These are phyloP conservation scores for Lachnellula cervina DNA, from an alignment of 2,329 filamentous ascomycete genomes.

Conservation along the genomic window DNA sequence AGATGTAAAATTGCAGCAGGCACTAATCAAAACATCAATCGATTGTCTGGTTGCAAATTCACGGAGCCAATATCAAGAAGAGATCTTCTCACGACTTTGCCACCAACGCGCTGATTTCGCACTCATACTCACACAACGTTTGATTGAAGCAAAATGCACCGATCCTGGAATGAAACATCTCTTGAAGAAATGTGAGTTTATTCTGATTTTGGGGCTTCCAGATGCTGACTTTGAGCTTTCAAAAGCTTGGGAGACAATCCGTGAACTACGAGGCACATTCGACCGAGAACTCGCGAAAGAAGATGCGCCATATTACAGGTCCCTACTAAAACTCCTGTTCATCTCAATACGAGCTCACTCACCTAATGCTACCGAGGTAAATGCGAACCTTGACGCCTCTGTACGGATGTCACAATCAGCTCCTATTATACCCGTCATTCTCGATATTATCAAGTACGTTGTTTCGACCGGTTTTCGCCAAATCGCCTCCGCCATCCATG, in stretches of 20 bases:
- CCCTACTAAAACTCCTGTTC: conserved; percentile 78
- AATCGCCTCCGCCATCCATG: conserved; percentile 76
- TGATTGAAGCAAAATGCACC: conserved; percentile 54
- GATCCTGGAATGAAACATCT: conserved; percentile 49
- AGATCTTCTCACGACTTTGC: conserved; percentile 75
- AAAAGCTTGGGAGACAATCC: conserved; percentile 57
- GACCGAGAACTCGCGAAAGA: conserved; percentile 52
- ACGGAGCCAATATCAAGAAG: conserved; percentile 65
- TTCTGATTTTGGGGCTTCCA: neutral
- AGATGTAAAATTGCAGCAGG: conserved; percentile 23
- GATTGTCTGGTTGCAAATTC: conserved; percentile 78
- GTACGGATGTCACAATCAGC: conserved; percentile 22
- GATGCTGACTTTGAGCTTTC: conserved; percentile 34
- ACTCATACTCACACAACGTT: conserved; percentile 73
- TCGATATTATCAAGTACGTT: conserved; percentile 75
- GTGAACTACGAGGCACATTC: conserved; percentile 50
- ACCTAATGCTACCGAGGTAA: conserved; percentile 24
- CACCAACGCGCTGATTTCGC: conserved; percentile 74
- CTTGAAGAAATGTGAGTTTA: too few relatives aligned
- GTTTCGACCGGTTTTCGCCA: conserved; percentile 79
- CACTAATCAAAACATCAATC: conserved; percentile 59
- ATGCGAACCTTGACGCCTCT: conserved; percentile 19
- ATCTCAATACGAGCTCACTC: conserved; percentile 67
- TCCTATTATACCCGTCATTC: conserved; percentile 32
- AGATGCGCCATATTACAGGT: conserved; percentile 70